Conservation (phyloP, 805 yeast genomes). For the Teunomyces gatunensis region DNA sequence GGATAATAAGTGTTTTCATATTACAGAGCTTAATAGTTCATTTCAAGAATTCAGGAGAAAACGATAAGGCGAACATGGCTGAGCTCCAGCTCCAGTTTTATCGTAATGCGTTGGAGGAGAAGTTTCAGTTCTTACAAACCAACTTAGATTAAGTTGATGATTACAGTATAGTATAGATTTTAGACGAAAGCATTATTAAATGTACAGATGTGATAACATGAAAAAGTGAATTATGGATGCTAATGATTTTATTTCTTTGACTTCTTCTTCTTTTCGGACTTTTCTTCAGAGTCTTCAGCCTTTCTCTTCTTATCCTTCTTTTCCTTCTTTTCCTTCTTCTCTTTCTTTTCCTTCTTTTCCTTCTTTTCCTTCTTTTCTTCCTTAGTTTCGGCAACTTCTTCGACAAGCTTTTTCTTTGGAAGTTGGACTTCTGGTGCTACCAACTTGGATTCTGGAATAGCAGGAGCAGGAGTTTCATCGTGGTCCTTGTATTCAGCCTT, state of each 20-base stretch:
- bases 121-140: slow-evolving; percentile 9
- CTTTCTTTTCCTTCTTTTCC: slow-evolving; percentile 48
- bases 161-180: not conserved
- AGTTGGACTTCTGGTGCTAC: slow-evolving; percentile 43
- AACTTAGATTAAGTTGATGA: slow-evolving; percentile 3
- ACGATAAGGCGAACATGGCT: slow-evolving; percentile 19
- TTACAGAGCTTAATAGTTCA: slow-evolving; percentile 14
- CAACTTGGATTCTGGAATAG: slow-evolving; percentile 54
- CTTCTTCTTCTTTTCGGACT: slow-evolving; percentile 50
- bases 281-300: slow-evolving; percentile 45
- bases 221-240: slow-evolving; percentile 7
- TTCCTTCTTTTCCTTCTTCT: slow-evolving; percentile 53
- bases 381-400: slow-evolving; percentile 33
- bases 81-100: slow-evolving; percentile 16
- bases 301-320: slow-evolving; percentile 63
- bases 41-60: slow-evolving; percentile 16
- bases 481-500: slow-evolving; percentile 77
- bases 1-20: slow-evolving; percentile 18
- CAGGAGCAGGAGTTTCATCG: slow-evolving; percentile 56
- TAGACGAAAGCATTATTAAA: slow-evolving; percentile 7
- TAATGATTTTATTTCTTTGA: slow-evolving; percentile 25
- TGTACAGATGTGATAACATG: slow-evolving; percentile 8
- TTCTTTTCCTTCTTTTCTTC: slow-evolving; percentile 30
- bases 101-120: slow-evolving; percentile 6
- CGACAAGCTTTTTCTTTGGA: slow-evolving; percentile 51